These are phyloP conservation scores for Albophoma yamanashiensis DNA, from an alignment of 2,329 filamentous ascomycete species.

Conservation along the genomic window DNA sequence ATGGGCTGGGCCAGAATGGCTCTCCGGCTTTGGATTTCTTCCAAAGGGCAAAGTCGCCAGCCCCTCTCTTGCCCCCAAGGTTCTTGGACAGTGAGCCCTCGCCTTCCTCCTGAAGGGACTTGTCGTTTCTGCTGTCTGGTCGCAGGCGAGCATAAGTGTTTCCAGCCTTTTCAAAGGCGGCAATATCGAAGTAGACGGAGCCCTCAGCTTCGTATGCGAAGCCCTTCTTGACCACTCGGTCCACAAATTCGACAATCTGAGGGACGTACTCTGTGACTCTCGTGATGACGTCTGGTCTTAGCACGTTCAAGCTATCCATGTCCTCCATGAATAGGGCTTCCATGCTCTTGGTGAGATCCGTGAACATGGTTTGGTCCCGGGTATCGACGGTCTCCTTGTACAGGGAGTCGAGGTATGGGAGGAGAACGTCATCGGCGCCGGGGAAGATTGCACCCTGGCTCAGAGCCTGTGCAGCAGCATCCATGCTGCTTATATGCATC, in stretches of 20 bases:
- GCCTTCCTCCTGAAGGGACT: conserved; percentile 74
- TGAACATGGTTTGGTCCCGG: conserved; percentile 64
- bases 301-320: conserved; percentile 76
- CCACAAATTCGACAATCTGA: conserved; percentile 77
- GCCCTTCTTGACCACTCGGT: conserved; percentile 71
- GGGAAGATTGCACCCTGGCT: conserved; percentile 38
- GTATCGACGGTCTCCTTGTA: conserved; percentile 53
- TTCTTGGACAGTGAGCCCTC: conserved; percentile 68
- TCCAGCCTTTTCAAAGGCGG: conserved; percentile 71
- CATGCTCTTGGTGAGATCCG: conserved; percentile 73
- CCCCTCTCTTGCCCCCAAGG: conserved; percentile 56
- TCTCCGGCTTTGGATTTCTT: conserved; percentile 88
- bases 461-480: conserved; percentile 38
- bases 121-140: conserved; percentile 77
- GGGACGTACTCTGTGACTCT: conserved; percentile 88
- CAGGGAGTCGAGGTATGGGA: conserved; percentile 70
- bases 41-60: conserved; percentile 87
- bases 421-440: conserved; percentile 54
- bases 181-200: conserved; percentile 90
- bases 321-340: conserved; percentile 83
- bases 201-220: conserved; percentile 77
- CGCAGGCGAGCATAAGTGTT: conserved; percentile 79
- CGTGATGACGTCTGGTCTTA: conserved; percentile 71
- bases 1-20: conserved; percentile 79
- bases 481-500: conserved; percentile 69